These are phyloP conservation scores for Fusarium floridanum DNA, from an alignment of 2,329 filamentous ascomycete species.

Conservation along the genomic window DNA sequence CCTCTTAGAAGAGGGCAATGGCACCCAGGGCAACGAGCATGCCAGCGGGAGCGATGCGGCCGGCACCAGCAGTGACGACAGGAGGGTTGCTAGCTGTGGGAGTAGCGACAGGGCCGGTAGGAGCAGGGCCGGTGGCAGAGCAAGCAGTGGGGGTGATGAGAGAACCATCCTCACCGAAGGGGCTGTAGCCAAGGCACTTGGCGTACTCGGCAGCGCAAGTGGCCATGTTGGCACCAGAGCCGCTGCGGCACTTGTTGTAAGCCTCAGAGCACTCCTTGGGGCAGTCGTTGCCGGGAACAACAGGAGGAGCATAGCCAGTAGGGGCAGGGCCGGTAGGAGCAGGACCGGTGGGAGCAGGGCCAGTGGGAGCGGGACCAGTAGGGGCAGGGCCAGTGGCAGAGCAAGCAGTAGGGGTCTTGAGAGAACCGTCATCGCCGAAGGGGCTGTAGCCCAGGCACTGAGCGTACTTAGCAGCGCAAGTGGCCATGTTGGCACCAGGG, in stretches of 20 bases:
- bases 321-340: constrained; percentile 52
- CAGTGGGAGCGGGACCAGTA: constrained; percentile 61
- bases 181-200: constrained; percentile 40
- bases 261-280: constrained; percentile 20
- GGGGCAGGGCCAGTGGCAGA: constrained; percentile 60
- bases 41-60: constrained; percentile 36
- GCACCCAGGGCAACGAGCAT: constrained; percentile 44
- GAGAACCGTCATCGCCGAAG: constrained; percentile 22
- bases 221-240: constrained; percentile 31
- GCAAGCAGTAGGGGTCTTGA: constrained; percentile 37
- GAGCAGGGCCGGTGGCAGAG: constrained; percentile 60
- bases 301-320: constrained; percentile 12
- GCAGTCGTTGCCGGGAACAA: constrained; percentile 30
- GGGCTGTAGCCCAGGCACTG: constrained; percentile 42
- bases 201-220: constrained; percentile 39
- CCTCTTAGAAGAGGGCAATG: constrained; percentile 42
- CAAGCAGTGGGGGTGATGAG: constrained; percentile 36
- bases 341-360: constrained; percentile 65
- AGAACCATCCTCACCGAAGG: constrained; percentile 29
- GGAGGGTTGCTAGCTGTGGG: constrained; percentile 5
- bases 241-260: constrained; percentile 30
- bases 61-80: constrained; percentile 37
- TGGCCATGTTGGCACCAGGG: constrained; percentile 31
- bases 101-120: not conserved
- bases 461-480: constrained; percentile 38